Evolutionary conservation across 768 basidiomycete genomes (phyloP), one percentile per base, ranked within the genome.

Genomic region (Daedaleopsis sinensis): DNA sequence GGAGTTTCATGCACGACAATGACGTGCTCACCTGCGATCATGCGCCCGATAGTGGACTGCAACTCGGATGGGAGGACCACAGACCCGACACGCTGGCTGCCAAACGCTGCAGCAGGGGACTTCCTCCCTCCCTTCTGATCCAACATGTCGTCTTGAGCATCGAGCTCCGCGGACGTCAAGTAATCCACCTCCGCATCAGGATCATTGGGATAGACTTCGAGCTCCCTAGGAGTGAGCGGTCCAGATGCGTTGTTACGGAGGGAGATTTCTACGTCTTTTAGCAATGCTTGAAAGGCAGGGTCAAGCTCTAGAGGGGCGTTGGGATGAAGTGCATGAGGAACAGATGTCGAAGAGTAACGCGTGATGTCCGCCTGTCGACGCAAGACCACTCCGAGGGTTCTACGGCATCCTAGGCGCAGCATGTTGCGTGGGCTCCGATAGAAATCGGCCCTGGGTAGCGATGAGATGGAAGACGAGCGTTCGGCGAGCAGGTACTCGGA

Each of bases 71-170:
- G 89, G 13, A 98, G 68, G 13, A 88, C 76, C 9, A 94, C 85
- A 47, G 87, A 77, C 10, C 93, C 91, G 51, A 93, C 80, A 46
- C 82, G 77, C 59, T 86, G 80, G 66, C 90, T 89, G 18, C 94
- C 96, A 72, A 91, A 91, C 23, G 79, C 77, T 19, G 94, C 93
- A 21, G 92, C 93, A 46, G 92, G 90, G 24, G 93, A 93, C 70
- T 90, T 90, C 54, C 84, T 77, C 47, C 72, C 82, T 70, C 65
- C 78, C 65, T 64, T 67, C 10, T 76, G 70, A 23, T 73, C 67
- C 21, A 69, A 59, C 9, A 24, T 55, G 18, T 72, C 73, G 24
- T 76, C 76, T 44, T 76, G 73, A 47, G 65, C 69, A 35, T 75
- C 69, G 24, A 76, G 72, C 58, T 77, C 72, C 52, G 71, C 70